Evolutionary conservation across 2,329 filamentous ascomycete genomes (phyloP), one percentile per base, ranked within the genome.

Genomic region (Harringtonia aguacate): DNA sequence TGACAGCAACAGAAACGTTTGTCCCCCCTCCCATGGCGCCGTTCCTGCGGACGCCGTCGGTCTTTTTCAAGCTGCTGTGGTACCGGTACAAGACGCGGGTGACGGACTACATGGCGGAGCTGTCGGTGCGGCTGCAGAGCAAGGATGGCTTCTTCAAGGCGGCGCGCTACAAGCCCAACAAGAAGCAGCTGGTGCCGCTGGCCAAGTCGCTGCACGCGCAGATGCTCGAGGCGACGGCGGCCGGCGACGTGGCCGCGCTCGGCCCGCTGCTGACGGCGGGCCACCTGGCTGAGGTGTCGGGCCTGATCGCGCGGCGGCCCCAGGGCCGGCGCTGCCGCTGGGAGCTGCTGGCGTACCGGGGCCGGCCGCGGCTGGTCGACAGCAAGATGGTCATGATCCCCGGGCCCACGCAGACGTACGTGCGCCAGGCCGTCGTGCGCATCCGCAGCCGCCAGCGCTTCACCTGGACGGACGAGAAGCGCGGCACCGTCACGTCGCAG

Each of bases 211-310:
- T 84, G 54, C 79, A 86, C 59, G 62, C 65, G 42, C 62, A 73
- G 50, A 75, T 85, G 68, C 76, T 78, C 52, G 67, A 70, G 46
- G 74, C 74, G 5, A 72, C 83, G 40, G 81, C 81, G 8, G 60
- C 61, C 3, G 77, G 75, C 46, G 74, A 83, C 61, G 62, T 65
- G 50, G 51, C 55, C 3, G 62, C 67, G 6, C 62, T 84, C 22
- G 60, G 67, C 37, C 58, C 60, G 24, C 60, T 82, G 38, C 84
- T 80, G 63, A 61, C 46, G 9, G 33, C 70, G 20, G 67, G 69
- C 21, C 66, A 84, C 36, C 65, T 64, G 50, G 57, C 65, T 36
- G 67, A 67, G 40, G 70, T 86, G 49, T 55, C 60, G n/a, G 58
- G 63, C 9, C 68, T 72, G 44, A 68, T 86, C 50, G 69, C 70